Evolutionary conservation across 139 green algal species (phyloP).

Genomic region (Penium margaritaceum): DNA sequence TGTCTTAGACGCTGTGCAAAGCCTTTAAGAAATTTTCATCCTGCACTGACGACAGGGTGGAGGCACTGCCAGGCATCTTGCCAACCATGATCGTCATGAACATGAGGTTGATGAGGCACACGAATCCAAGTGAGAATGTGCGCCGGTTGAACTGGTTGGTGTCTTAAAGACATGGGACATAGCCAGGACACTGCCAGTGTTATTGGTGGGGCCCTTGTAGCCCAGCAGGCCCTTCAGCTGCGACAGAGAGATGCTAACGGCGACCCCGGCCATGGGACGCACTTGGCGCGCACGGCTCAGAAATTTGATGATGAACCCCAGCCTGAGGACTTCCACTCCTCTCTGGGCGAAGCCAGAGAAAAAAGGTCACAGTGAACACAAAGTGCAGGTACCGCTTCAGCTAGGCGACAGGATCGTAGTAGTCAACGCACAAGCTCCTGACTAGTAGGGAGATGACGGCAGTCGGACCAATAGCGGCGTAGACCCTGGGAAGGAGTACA

Average conservation of each 20-base stretch:
- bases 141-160: constrained; percentile 36
- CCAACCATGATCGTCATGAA: constrained; percentile 9
- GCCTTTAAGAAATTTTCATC: no score
- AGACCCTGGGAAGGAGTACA: no score
- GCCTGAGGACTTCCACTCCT: constrained; percentile 32
- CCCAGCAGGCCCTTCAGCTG: constrained; percentile 47
- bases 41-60: constrained; percentile 23
- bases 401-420: constrained; percentile 16
- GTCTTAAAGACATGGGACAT: constrained; percentile 16
- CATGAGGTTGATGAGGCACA: constrained; percentile 34
- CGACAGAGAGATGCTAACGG: constrained; percentile 36
- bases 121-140: no score
- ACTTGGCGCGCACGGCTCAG: constrained; percentile 43
- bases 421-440: constrained; percentile 18
- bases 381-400: constrained; percentile 30
- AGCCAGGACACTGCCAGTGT: constrained; percentile 37
- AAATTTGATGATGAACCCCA: constrained; percentile 47
- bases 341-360: constrained; percentile 41
- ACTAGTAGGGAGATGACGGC: constrained; percentile 43
- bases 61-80: constrained; percentile 3
- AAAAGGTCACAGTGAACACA: constrained; percentile 39
- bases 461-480: constrained; percentile 45
- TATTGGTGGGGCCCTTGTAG: constrained; percentile 36
- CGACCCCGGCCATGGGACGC: constrained; percentile 44
- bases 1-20: no score